Base-by-base conservation (phyloP, 1,284 basidiomycete genomes). In the Pseudozyma pruni region DNA sequence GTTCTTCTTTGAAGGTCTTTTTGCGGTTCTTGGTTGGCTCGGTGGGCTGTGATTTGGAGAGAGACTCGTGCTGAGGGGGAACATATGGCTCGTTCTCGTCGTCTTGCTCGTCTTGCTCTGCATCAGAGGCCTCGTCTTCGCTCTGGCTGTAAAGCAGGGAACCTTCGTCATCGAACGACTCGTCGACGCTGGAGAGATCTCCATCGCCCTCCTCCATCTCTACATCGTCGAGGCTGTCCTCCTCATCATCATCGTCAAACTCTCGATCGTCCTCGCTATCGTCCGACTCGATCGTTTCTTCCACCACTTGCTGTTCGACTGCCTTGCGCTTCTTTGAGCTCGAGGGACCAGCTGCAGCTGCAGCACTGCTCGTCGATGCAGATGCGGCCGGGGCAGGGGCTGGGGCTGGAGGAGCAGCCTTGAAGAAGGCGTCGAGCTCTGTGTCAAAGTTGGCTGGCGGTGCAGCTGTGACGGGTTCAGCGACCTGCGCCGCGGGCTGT, bases 61-160 rank as follows among this genome's bases (percentile, higher is more conserved):
- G 50, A 2, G 81, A 76, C 55, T 85, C 85, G 63, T 85, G 84
- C 8, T 85, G 81, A 47, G 78, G 80, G 35, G 63, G 74, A 8
- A 61, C 63, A 33, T 60, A 71, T 37, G 20, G 69, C 76, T 75
- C 70, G 45, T 59, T 60, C 25, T 50, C 53, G 13, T 75, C 62
- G 35, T 52, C 44, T 13, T 41, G 61, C 17, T 53, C 68, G 4
- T 69, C 49, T 0, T 54, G 39, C 6, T 57, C 58, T 5, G 56
- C 47, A 11, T 47, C 58, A 9, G 59, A 62, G 7, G 13, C 45
- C 20, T 67, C 50, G 11, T 38, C 42, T 45, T 63, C 63, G 42
- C 56, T 60, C 51, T 59, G 46, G 20, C 54, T 59, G 41, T 58
- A 66, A 4, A 66, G 51, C 13, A 55, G 43, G 11, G 51, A 69